Base-by-base conservation (phyloP, 2,329 filamentous ascomycete species). In the Venturia asperata region DNA sequence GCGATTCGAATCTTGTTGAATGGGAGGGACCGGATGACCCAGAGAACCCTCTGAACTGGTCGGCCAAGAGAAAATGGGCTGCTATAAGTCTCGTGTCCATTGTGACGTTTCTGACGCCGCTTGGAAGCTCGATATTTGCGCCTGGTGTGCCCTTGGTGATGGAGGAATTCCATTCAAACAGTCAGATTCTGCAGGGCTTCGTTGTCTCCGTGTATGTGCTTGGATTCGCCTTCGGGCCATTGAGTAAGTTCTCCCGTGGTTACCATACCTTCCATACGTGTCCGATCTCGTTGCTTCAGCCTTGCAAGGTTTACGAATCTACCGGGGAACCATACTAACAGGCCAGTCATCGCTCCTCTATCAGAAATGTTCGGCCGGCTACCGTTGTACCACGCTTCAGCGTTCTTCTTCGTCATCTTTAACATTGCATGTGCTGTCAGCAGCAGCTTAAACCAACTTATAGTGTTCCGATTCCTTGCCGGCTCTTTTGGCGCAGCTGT, bases 391-490 rank as follows among this genome's bases (percentile, higher is more conserved):
- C 61, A 67, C 24, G 27, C 37, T 24, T 64, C 60, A 27, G 89
- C 86, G 68, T 70, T 80, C 6, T 78, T 85, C 66, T 90, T 89
- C 72, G 80, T 85, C 65, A 71, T 82, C 1, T 88, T 85, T 77
- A 84, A 83, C 58, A 81, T 90, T 68, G 87, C 84, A 0, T 88
- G 86, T 66, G 88, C 85, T 1, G 76, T 89, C 4, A 79, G 85
- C 0, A 82, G 83, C 0, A 76, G 73, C 6, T 76, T 89, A 61
- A 72, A 73, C 55, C 76, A 76, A 47, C 79, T 89, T 58, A 81
- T 88, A 39, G 78, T 81, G 1, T 89, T 85, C 70, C 79, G 83
- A 15, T 84, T 86, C 70, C 73, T 85, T 56, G 74, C 75, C 69
- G 76, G 76, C 15, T 72, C 72, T 0, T 42, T 63, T 17, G 66